These are phyloP conservation scores for Saturnispora hagleri DNA, from an alignment of 805 yeast species.

Conservation along the genomic window DNA sequence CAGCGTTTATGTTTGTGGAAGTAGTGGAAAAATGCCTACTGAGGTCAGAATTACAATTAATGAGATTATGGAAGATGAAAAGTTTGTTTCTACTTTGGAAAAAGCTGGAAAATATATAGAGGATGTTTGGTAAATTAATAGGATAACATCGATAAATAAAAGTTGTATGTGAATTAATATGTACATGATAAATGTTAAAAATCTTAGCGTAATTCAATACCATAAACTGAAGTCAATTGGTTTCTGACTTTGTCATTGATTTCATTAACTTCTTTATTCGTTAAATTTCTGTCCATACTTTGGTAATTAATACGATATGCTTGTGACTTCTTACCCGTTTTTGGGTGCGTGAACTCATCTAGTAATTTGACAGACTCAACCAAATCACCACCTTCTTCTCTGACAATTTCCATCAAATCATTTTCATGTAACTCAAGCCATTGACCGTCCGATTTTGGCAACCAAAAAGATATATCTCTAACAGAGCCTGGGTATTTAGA, in stretches of 20 bases:
- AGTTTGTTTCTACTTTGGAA: constrained; percentile 38
- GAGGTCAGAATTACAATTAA: constrained; percentile 68
- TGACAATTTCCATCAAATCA: constrained; percentile 88
- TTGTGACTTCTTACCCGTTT: constrained; percentile 63
- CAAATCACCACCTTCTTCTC: constrained; percentile 75
- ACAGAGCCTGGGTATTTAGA: constrained; percentile 83
- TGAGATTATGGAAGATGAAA: constrained; percentile 30
- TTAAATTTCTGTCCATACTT: constrained; percentile 88
- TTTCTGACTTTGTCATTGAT: constrained; percentile 59
- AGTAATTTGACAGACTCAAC: constrained; percentile 76
- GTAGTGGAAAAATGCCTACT: constrained; percentile 90
- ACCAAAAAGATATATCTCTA: constrained; percentile 91
- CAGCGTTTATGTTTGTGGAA: constrained; percentile 76
- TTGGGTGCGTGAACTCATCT: constrained; percentile 82
- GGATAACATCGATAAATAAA: background rate
- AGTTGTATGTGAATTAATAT: background rate
- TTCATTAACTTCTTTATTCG: constrained; percentile 73
- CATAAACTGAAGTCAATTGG: constrained; percentile 42
- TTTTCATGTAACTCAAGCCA: constrained; percentile 53
- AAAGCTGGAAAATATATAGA: constrained; percentile 50
- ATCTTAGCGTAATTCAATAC: constrained; percentile 42
- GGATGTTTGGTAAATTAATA: constrained; percentile 65
- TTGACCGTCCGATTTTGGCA: constrained; percentile 33
- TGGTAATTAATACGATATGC: constrained; percentile 90
- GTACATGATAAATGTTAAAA: background rate